Evolutionary conservation across 1,284 basidiomycete genomes (phyloP).

Genomic region (Hemileia vastatrix): DNA sequence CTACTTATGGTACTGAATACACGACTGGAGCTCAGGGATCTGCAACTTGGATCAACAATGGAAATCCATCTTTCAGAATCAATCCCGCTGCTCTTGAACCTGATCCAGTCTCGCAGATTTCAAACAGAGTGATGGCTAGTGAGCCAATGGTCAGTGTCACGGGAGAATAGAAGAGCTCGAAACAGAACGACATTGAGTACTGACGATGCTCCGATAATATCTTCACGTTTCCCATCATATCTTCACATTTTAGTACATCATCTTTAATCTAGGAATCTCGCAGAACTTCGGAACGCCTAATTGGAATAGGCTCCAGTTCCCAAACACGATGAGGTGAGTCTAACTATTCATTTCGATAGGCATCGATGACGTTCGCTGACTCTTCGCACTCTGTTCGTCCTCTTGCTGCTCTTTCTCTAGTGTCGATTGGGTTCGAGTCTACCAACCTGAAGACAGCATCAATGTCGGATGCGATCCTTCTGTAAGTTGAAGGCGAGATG

Average conservation of each 20-base stretch:
- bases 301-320: conserved; percentile 23
- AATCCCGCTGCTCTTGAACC: conserved; percentile 7
- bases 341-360: too few species aligned
- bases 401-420: neutral
- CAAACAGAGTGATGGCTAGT: conserved; percentile 24
- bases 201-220: too few species aligned
- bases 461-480: conserved; percentile 28
- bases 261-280: conserved; percentile 21
- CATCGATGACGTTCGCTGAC: neutral
- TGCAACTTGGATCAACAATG: conserved; percentile 22
- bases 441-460: conserved; percentile 49
- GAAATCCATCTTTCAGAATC: conserved; percentile 6
- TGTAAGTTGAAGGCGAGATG: too few species aligned
- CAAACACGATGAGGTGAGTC: conserved; percentile 15
- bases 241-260: too few species aligned
- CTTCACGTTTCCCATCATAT: too few species aligned
- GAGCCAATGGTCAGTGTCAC: conserved; percentile 32
- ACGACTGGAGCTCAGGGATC: conserved; percentile 22
- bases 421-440: conserved; percentile 74
- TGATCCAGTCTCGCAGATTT: conserved; percentile 23
- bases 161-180: too few species aligned
- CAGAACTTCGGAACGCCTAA: conserved; percentile 19
- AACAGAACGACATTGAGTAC: too few species aligned
- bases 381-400: neutral
- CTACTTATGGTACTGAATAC: conserved; percentile 34